These are phyloP conservation scores for Saccharum officinarum DNA, from an alignment of 176 grass and related monocot genomes.

Conservation along the genomic window DNA sequence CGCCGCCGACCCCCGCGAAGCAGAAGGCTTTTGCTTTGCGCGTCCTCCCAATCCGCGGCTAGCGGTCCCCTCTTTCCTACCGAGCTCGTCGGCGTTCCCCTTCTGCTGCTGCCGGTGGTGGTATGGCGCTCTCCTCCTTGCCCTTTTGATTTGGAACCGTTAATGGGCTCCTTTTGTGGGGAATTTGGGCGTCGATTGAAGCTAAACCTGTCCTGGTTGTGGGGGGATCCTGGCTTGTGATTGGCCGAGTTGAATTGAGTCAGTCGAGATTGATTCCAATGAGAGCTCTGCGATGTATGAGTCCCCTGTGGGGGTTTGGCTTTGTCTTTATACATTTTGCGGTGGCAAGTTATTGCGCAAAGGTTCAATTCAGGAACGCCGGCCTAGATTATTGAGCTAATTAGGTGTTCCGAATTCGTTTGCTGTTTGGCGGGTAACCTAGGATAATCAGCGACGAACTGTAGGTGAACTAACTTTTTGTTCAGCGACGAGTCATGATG, in stretches of 20 bases:
- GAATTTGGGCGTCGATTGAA: not conserved
- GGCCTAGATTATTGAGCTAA: not conserved
- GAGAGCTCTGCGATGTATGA: not conserved
- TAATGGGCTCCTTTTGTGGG: not conserved
- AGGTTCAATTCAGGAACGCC: not conserved
- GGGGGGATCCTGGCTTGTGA: not conserved
- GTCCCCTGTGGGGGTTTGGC: not conserved
- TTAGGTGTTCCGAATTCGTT: not conserved
- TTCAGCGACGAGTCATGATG: not conserved
- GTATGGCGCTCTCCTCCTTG: not conserved
- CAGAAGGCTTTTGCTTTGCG: not conserved
- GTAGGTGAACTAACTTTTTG: not conserved
- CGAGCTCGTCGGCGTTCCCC: not conserved
- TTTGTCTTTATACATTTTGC: not conserved
- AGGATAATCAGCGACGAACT: not conserved
- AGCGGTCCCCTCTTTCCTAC: not conserved
- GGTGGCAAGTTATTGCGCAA: not conserved
- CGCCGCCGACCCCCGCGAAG: not conserved
- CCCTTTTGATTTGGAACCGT: not conserved
- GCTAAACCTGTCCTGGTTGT: not conserved
- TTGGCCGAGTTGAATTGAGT: not conserved
- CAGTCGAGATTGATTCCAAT: not conserved
- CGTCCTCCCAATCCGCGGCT: not conserved
- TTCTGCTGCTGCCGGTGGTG: not conserved
- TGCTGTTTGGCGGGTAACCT: not conserved